Base-by-base conservation (phyloP, 1,139 yeast genomes). In the Hansenula sp. region DNA sequence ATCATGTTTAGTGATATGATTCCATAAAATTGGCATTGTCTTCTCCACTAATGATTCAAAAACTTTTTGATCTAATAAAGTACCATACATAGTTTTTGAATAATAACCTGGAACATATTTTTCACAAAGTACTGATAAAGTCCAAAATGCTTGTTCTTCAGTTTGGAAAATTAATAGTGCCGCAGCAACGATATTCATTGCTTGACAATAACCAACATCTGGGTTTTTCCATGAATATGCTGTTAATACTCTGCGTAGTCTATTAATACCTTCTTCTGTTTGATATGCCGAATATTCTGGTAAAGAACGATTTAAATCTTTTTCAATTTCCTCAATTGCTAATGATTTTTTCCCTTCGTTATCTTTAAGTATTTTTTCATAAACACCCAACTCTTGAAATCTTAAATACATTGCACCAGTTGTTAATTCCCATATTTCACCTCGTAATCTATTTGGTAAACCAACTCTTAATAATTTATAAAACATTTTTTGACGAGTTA, bases 221-320 rank as follows among this genome's bases (percentile, higher is more conserved):
- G 97, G 97, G 57, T 90, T 89, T 53, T 86, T 87, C 97, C 97
- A 92, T 0, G 97, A 87, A 57, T 89, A 94, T 0, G 96, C 96
- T 0, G 94, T 84, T 46, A 94, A 71, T 1, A 94, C 98, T 44
- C 95, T 72, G 47, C 98, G 73, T 40, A 94, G 71, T 41, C 96
- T 71, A 41, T 71, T 76, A 36, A 94, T 90, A 8, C 99, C 98
- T 54, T 86, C 95, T 6, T 75, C 75, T 11, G 74, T 72, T 61
- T 92, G 97, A 57, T 90, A 94, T 0, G 96, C 98, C 2, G 95
- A 83, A 59, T 92, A 94, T 62, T 94, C 98, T 0, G 99, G 99
- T 44, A 94, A 65, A 0, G 97, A 89, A 44, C 99, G 71, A 57
- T 90, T 88, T 57, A 94, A 73, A 64, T 94, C 99, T 60, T 94